phyloP scores from a whole-genome alignment of 2,329 filamentous ascomycete species.

The Trichoderma sp. region DNA sequence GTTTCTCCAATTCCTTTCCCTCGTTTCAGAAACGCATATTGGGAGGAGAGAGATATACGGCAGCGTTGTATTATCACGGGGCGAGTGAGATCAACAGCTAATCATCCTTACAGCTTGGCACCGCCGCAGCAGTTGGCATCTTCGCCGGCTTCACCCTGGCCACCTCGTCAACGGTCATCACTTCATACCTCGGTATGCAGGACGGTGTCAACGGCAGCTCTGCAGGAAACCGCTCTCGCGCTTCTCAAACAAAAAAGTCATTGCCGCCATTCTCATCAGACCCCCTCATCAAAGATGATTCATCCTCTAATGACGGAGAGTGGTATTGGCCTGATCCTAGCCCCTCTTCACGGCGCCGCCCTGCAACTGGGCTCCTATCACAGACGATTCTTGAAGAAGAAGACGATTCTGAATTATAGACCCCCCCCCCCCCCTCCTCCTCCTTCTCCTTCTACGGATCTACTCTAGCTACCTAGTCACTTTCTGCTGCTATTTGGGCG shows the following conservation, averaged over 20 bases:
- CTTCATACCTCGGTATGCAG: constrained; percentile 53
- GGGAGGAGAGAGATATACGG: constrained; percentile 27
- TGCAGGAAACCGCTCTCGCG: constrained; percentile 11
- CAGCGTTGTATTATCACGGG: constrained; percentile 30
- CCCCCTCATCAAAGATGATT: constrained; percentile 30
- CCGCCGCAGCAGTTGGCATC: constrained; percentile 70
- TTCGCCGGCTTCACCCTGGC: constrained; percentile 63
- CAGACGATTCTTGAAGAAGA: constrained; percentile 77
- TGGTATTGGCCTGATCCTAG: constrained; percentile 46
- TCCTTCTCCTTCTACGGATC: background rate
- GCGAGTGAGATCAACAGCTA: background rate
- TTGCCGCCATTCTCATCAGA: constrained; percentile 29
- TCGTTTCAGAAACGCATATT: background rate
- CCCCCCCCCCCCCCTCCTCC: background rate
- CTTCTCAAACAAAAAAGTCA: constrained; percentile 29
- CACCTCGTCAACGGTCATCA: constrained; percentile 58
- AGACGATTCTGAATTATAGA: constrained; percentile 59
- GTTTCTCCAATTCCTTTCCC: background rate
- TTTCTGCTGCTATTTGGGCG: background rate
- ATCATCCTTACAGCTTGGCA: constrained; percentile 54
- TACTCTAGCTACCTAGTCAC: background rate
- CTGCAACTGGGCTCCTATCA: constrained; percentile 57
- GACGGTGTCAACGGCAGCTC: constrained; percentile 33
- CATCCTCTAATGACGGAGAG: constrained; percentile 44
- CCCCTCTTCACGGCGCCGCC: constrained; percentile 44